phyloP scores from a whole-genome alignment of 768 basidiomycete species.

The Agaricus bisporus region DNA sequence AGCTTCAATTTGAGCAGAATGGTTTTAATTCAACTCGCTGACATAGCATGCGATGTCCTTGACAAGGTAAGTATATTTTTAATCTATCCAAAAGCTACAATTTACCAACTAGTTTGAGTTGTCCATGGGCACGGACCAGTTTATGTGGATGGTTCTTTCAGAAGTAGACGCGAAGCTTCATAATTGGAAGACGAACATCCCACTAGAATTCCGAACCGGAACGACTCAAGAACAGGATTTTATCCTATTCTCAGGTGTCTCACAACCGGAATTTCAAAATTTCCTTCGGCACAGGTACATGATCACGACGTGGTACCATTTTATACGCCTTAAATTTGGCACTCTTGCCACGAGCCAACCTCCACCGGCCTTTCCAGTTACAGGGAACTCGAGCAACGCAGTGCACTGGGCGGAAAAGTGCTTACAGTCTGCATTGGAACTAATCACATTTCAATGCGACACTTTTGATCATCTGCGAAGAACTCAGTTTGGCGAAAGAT shows the following conservation, averaged over 20 bases:
- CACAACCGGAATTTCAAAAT: constrained; percentile 22
- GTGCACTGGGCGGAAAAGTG: constrained; percentile 31
- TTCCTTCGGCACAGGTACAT: constrained; percentile 36
- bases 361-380: constrained; percentile 3
- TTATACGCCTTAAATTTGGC: constrained; percentile 38
- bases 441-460: constrained; percentile 38
- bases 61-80: constrained; percentile 28
- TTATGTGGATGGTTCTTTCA: constrained; percentile 29
- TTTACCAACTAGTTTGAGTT: constrained; percentile 13
- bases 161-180: constrained; percentile 37
- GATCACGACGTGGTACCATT: constrained; percentile 41
- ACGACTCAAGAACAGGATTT: constrained; percentile 22
- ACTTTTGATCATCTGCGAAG: constrained; percentile 22
- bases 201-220: constrained; percentile 27
- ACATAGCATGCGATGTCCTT: constrained; percentile 33
- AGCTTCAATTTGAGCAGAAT: constrained; percentile 30
- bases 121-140: constrained; percentile 30
- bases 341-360: constrained; percentile 32
- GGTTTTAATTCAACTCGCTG: constrained; percentile 30
- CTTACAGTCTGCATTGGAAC: constrained; percentile 32
- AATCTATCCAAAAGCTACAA: not conserved
- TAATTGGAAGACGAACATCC: constrained; percentile 37
- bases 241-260: constrained; percentile 20
- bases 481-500: constrained; percentile 1
- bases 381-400: constrained; percentile 19